These are phyloP conservation scores for Auriscalpium vulgare DNA, from an alignment of 768 basidiomycete species.

Conservation along the genomic window DNA sequence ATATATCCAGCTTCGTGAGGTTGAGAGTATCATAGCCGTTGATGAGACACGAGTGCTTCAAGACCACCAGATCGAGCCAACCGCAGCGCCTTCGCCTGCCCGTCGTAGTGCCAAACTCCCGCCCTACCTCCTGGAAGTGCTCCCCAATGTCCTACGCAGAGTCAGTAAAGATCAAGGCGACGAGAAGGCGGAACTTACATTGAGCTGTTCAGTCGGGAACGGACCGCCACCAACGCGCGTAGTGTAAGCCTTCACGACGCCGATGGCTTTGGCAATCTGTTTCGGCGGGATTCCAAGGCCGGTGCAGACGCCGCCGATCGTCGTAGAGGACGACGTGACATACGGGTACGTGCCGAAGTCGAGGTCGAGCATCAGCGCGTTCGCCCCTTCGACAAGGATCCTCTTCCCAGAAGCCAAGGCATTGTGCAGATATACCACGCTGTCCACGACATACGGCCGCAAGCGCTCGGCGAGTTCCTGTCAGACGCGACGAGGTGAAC, in stretches of 20 bases:
- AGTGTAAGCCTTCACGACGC: constrained; percentile 97
- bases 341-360: constrained; percentile 98
- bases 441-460: constrained; percentile 84
- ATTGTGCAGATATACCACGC: constrained; percentile 75
- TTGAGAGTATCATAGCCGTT: constrained; percentile 94
- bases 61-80: constrained; percentile 94
- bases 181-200: constrained; percentile 40
- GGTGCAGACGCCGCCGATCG: constrained; percentile 93
- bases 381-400: constrained; percentile 93
- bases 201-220: constrained; percentile 93
- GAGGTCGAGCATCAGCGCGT: constrained; percentile 96
- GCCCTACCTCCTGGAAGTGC: constrained; percentile 89
- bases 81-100: constrained; percentile 90
- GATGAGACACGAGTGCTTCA: constrained; percentile 87
- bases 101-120: constrained; percentile 88
- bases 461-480: constrained; percentile 80
- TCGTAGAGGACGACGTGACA: constrained; percentile 91
- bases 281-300: constrained; percentile 96
- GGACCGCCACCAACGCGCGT: constrained; percentile 98
- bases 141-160: constrained; percentile 59
- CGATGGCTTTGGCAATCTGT: constrained; percentile 77
- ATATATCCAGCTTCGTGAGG: constrained; percentile 91
- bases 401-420: constrained; percentile 69
- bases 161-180: background rate
- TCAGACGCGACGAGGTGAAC: background rate